Evolutionary conservation across 352 stramenopile genomes (phyloP).

Genomic region (Phytophthora pistaciae): DNA sequence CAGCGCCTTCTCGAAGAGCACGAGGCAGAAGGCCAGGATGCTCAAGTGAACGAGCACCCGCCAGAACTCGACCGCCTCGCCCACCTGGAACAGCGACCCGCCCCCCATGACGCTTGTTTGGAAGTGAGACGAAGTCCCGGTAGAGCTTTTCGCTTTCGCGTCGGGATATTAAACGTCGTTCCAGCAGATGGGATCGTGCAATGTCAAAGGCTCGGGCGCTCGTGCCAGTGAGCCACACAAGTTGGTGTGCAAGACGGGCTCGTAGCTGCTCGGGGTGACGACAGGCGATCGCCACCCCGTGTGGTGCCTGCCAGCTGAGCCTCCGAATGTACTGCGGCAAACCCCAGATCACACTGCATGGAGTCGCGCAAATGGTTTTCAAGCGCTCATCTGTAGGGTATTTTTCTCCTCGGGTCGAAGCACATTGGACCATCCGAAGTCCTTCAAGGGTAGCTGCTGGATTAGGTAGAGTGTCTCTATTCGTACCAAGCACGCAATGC

Average conservation of each 20-base stretch:
- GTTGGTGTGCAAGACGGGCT: conserved; percentile 11
- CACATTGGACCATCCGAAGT: neutral
- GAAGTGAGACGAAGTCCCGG: conserved; percentile 19
- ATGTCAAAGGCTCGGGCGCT: conserved; percentile 7
- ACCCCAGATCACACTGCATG: neutral
- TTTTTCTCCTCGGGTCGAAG: conserved; percentile 4
- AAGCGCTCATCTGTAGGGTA: neutral
- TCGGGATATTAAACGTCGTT: conserved; percentile 20
- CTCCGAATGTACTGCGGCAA: conserved; percentile 1
- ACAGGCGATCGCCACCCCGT: conserved; percentile 24
- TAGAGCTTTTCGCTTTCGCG: conserved; percentile 2
- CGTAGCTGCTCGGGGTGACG: conserved; percentile 8
- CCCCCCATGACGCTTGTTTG: conserved; percentile 22
- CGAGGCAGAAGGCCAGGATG: conserved; percentile 53
- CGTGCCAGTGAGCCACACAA: conserved; percentile 16
- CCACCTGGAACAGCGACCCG: conserved; percentile 62
- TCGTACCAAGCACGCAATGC: neutral
- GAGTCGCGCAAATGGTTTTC: conserved; percentile 1
- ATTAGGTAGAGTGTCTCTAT: neutral
- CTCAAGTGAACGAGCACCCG: conserved; percentile 54
- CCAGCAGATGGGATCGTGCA: conserved; percentile 20
- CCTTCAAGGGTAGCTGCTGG: neutral
- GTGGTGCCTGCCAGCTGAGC: conserved; percentile 14
- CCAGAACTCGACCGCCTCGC: conserved; percentile 62
- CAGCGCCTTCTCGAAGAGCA: conserved; percentile 50